Evolutionary conservation across 164 flowering plant species (phyloP).

Genomic region (Annona cherimola): DNA sequence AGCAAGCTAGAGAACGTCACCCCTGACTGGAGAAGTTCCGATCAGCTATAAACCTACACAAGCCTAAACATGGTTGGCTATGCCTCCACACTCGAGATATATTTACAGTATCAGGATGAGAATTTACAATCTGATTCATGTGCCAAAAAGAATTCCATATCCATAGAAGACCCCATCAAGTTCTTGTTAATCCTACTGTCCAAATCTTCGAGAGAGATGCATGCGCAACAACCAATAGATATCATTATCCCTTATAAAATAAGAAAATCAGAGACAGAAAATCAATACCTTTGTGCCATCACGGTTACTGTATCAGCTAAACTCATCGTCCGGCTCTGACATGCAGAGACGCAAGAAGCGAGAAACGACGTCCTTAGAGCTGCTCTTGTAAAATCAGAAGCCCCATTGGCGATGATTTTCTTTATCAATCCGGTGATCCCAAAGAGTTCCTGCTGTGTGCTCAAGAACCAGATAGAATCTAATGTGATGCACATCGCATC

Average conservation of each 20-base stretch:
- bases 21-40: too few species aligned
- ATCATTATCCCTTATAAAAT: background rate
- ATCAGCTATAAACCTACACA: too few species aligned
- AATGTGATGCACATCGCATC: conserved; percentile 83
- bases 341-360: conserved; percentile 95
- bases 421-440: conserved; percentile 73
- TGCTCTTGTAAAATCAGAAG: conserved; percentile 89
- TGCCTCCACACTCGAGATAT: too few species aligned
- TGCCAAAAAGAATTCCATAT: background rate
- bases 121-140: background rate
- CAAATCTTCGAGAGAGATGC: background rate
- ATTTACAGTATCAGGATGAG: too few species aligned
- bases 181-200: too few species aligned
- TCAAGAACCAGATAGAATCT: conserved; percentile 88
- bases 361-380: conserved; percentile 92
- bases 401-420: conserved; percentile 71
- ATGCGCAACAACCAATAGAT: background rate
- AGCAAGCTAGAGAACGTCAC: too few species aligned
- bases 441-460: conserved; percentile 53
- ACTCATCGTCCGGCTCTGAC: conserved; percentile 85
- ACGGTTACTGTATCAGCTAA: conserved; percentile 81
- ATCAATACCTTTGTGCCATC: conserved; percentile 80
- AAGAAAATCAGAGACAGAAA: background rate
- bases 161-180: background rate
- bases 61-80: too few species aligned